phyloP scores from a whole-genome alignment of 176 grass and related monocot species.

The Chrysopogon serrulatus region DNA sequence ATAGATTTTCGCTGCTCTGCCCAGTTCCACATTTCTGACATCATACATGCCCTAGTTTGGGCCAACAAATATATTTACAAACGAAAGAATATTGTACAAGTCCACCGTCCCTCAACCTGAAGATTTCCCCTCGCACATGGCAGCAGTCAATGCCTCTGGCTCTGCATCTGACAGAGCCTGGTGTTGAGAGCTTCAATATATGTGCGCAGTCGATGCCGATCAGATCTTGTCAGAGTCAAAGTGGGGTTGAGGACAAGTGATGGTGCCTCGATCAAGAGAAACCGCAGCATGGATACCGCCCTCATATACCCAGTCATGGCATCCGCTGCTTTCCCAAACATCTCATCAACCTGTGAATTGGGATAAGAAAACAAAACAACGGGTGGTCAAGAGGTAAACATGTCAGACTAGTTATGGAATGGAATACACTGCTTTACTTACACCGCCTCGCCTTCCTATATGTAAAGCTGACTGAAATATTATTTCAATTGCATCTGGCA shows the following conservation, averaged over 20 bases:
- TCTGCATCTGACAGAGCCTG: conserved; percentile 53
- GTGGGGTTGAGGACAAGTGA: conserved; percentile 68
- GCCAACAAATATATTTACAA: conserved; percentile 56
- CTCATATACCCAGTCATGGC: conserved; percentile 61
- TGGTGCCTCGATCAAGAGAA: conserved; percentile 80
- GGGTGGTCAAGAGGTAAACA: background rate
- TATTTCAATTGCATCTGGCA: conserved; percentile 93
- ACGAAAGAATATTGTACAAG: conserved; percentile 66
- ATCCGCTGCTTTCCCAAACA: conserved; percentile 56
- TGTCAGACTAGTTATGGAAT: background rate
- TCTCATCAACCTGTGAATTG: conserved; percentile 75
- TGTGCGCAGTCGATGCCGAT: conserved; percentile 56
- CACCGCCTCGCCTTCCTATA: conserved; percentile 77
- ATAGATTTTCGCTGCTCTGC: conserved; percentile 18
- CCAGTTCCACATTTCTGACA: conserved; percentile 24
- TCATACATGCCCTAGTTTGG: conserved; percentile 43
- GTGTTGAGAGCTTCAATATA: conserved; percentile 84
- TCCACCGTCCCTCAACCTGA: background rate
- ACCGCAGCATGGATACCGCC: conserved; percentile 63
- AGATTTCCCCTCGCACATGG: background rate
- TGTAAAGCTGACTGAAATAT: conserved; percentile 91
- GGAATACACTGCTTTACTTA: conserved; percentile 43
- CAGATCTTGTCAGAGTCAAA: conserved; percentile 65
- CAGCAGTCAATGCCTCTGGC: conserved; percentile 38
- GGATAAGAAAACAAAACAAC: conserved; percentile 1